Base-by-base conservation (phyloP, 495 filamentous ascomycete genomes). In the Penicillium coffeae region DNA sequence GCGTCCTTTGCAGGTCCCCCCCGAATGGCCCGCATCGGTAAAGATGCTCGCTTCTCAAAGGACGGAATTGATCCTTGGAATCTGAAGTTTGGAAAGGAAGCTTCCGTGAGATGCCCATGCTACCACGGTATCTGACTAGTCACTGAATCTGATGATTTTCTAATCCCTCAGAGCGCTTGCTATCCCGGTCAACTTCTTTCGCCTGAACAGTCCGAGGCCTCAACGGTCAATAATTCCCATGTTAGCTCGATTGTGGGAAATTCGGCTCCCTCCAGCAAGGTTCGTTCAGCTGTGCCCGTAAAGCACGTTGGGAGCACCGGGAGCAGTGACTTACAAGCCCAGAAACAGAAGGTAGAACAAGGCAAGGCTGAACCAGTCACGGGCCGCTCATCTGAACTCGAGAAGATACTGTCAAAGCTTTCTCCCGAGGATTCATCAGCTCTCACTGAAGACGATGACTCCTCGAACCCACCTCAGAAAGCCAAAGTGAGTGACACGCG, bases 401-500 rank as follows among this genome's bases (percentile, higher is more conserved):
- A 75, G 18, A 67, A 48, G 30, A 63, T 75, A 18, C 56, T 72
- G 3, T 62, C 65, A 39, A 74, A 64, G 18, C 52, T 69, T 21
- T 59, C 69, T 10, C 60, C 67, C 32, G 58, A 55, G 66, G 60
- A 46, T 43, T 54, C 54, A 9, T 50, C 34, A 9, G 41, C 40
- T 13, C 61, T 68, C 16, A 49, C 72, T 2, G 75, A 81, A 12
- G 65, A 76, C 13, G 62, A 68, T 37, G 75, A 74, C 14, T 73
- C 74, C 9, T 73, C 67, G 47, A 75, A 58, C 50, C 78, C 81
- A 8, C 66, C 82, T 9, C 76, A 80, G 8, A 70, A 81, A 47
- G 82, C 81, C 5, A 74, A 83, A 16, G 75, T 74, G 21, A 78
- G 75, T 5, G 83, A 86, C 30, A 61, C 63, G 8, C 52, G 60